A percentile compares a stretch with the other conserved stretches of the same genome.
These are phyloP conservation scores for Harringtonia aguacate DNA, from an alignment of 2,329 filamentous ascomycete genomes.

Conservation along the genomic window DNA sequence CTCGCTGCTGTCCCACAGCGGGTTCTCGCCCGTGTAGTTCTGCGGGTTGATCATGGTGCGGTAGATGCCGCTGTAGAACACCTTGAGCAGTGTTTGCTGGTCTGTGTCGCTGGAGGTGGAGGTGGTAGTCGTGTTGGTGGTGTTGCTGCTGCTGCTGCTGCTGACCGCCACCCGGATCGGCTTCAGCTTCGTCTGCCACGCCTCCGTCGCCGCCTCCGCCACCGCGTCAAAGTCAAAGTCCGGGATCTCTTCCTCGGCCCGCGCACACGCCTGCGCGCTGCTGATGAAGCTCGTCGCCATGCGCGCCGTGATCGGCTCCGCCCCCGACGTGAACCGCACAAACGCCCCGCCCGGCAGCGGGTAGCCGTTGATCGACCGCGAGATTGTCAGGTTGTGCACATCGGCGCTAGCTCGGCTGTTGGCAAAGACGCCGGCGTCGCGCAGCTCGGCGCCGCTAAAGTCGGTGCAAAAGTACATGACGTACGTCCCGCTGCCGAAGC, in stretches of 20 bases:
- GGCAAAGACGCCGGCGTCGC: conserved; percentile 50
- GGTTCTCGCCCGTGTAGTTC: conserved; percentile 65
- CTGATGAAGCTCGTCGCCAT: conserved; percentile 64
- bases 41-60: conserved; percentile 63
- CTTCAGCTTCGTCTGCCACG: conserved; percentile 52
- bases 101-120: not conserved
- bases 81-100: conserved; percentile 34
- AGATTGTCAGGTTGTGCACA: conserved; percentile 35
- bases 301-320: conserved; percentile 45
- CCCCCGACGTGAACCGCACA: conserved; percentile 42
- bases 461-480: conserved; percentile 56
- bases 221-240: conserved; percentile 51
- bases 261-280: conserved; percentile 52
- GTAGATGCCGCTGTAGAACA: conserved; percentile 65
- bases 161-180: conserved; percentile 34
- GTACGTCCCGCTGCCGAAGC: conserved; percentile 54
- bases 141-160: not conserved
- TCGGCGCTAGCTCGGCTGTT: conserved; percentile 42
- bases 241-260: conserved; percentile 60
- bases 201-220: conserved; percentile 37
- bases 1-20: conserved; percentile 52
- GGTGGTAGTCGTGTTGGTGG: not conserved
- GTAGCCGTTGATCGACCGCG: conserved; percentile 39
- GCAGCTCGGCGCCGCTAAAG: conserved; percentile 46
- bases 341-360: conserved; percentile 53